Evolutionary conservation across 306 rosid genomes (phyloP).

Genomic region (Fragaria vesca): DNA sequence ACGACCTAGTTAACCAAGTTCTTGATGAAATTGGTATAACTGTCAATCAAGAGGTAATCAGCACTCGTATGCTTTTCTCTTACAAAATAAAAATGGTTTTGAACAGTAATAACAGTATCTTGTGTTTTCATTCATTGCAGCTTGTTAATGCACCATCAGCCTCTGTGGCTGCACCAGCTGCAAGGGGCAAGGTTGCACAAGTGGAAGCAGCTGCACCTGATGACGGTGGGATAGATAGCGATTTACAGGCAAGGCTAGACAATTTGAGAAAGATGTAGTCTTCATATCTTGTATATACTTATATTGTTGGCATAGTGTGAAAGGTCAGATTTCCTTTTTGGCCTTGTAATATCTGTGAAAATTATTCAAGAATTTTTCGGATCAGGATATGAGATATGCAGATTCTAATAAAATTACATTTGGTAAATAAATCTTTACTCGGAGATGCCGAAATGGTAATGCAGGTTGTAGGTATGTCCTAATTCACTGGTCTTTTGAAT

Average conservation of each 20-base stretch:
- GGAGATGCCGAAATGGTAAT: not conserved
- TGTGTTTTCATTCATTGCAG: conserved; percentile 45
- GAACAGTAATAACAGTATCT: conserved; percentile 9
- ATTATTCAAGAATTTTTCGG: conserved; percentile 33
- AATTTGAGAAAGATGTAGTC: conserved; percentile 80
- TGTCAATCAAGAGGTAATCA: conserved; percentile 80
- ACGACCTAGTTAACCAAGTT: conserved; percentile 86
- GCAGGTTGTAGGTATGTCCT: not conserved
- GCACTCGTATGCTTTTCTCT: not conserved
- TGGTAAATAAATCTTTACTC: not conserved
- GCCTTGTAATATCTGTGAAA: conserved; percentile 25
- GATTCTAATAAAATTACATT: conserved; percentile 27
- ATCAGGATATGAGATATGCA: conserved; percentile 24
- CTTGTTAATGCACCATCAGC: conserved; percentile 87
- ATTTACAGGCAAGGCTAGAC: conserved; percentile 89
- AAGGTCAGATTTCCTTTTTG: conserved; percentile 29
- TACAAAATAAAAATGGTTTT: not conserved
- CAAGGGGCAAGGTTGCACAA: conserved; percentile 68
- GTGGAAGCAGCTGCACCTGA: conserved; percentile 64
- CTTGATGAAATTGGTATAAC: conserved; percentile 91
- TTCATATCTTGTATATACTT: conserved; percentile 22
- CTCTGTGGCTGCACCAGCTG: conserved; percentile 77
- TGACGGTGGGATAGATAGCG: conserved; percentile 82
- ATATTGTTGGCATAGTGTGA: conserved; percentile 25
- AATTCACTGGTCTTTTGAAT: not conserved